Conservation (phyloP, 1,284 basidiomycete genomes). For the Kalmanozyma brasiliensis region DNA sequence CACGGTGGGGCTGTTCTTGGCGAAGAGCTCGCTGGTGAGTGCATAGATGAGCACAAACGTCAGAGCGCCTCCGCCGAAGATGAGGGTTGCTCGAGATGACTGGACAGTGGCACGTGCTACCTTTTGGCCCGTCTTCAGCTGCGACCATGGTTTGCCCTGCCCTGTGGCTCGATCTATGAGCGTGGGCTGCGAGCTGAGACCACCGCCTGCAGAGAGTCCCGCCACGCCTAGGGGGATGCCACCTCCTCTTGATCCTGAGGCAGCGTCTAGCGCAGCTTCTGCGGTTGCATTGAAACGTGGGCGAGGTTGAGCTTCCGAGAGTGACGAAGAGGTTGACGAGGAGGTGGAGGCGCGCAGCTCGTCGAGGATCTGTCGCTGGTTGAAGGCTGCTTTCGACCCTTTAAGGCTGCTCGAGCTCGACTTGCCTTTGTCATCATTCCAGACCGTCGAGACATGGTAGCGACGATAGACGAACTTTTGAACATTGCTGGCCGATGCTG, state of each 20-base stretch:
- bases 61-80: slow-evolving; percentile 77
- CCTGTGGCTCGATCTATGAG: slow-evolving; percentile 47
- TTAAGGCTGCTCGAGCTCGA: slow-evolving; percentile 11
- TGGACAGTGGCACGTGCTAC: slow-evolving; percentile 79
- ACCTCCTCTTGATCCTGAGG: slow-evolving; percentile 26
- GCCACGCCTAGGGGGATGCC: slow-evolving; percentile 37
- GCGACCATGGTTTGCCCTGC: slow-evolving; percentile 75
- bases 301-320: slow-evolving; percentile 26
- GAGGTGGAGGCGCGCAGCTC: slow-evolving; percentile 32
- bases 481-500: neutral
- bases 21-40: slow-evolving; percentile 87
- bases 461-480: neutral
- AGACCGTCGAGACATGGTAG: slow-evolving; percentile 5
- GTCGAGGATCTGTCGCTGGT: slow-evolving; percentile 44
- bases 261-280: slow-evolving; percentile 43
- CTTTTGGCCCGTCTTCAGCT: slow-evolving; percentile 83
- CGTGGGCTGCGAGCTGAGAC: slow-evolving; percentile 14
- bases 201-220: slow-evolving; percentile 26
- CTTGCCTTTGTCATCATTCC: slow-evolving; percentile 10
- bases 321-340: slow-evolving; percentile 26
- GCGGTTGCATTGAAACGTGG: slow-evolving; percentile 45
- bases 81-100: slow-evolving; percentile 82
- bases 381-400: slow-evolving; percentile 36
- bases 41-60: slow-evolving; percentile 77
- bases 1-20: slow-evolving; percentile 89